Evolutionary conservation across 2,329 filamentous ascomycete genomes (phyloP), one percentile per base, ranked within the genome.

Genomic region (Macrophomina pseudophaseolina): DNA sequence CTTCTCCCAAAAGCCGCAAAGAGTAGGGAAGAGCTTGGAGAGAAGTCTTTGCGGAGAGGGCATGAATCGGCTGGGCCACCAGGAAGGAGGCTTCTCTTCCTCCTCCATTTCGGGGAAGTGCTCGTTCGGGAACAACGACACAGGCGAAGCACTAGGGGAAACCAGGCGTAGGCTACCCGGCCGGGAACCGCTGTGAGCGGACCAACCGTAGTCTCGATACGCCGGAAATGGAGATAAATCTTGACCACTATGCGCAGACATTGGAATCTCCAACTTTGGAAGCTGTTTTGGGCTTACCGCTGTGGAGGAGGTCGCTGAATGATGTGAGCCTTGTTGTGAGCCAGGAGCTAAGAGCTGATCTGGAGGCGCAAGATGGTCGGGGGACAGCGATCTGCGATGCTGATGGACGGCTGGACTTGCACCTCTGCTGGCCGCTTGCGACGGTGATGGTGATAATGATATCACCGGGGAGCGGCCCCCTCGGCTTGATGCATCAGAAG

Each of bases 1-100:
- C 79, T 97, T 98, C 33, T 91, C 87, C 51, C 79, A 82, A 93
- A 94, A 99, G 32, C 86, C 89, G 70, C 89, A 90, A 35, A 99
- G 80, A 0, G 94, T 97, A 0, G 95, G 95, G 71, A 98, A 97
- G 0, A 99, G 79, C 0, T 91, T 94, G 16, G 87, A 85, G 16
- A 88, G 77, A 14, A 98, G 82, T 7, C 90, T 80, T 66, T 91
- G 85, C 2, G 93, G 92, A 11, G 91, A 81, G 3, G 93, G 92
- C 4, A 97, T 80, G 23, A 91, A 71, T 5, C 80, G 82, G 75
- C 93, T 91, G 2, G 93, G 93, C 93, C 94, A 97, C 90, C 93
- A 96, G 53, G 78, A 84, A 49, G 91, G 82, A 5, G 78, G 78
- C 63, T 77, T 80, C 46, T 76, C 70, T 23, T 79, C 76, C 56